These are phyloP conservation scores for Corylus heterophylla DNA, from an alignment of 306 rosid species.

Conservation along the genomic window DNA sequence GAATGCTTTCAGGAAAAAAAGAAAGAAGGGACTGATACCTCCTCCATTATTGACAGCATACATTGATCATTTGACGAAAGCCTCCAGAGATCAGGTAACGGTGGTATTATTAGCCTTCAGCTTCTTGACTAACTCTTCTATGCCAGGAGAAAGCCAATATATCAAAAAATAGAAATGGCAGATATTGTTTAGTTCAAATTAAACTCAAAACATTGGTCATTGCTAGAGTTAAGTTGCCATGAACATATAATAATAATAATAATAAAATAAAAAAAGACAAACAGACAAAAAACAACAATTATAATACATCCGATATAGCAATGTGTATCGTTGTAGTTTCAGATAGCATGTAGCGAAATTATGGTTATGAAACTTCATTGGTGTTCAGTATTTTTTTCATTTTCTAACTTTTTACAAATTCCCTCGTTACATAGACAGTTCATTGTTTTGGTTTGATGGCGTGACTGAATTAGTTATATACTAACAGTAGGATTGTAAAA, in stretches of 20 bases:
- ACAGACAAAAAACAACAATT: neutral
- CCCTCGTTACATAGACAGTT: neutral
- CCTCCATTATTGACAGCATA: conserved; percentile 33
- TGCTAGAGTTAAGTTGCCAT: neutral
- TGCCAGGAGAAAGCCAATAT: conserved; percentile 88
- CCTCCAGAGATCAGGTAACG: conserved; percentile 93
- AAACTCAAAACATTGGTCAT: neutral
- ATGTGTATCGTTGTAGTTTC: neutral
- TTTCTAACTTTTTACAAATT: neutral
- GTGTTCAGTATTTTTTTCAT: neutral
- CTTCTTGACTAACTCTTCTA: conserved; percentile 66
- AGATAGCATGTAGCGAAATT: neutral
- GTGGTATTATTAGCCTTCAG: conserved; percentile 55
- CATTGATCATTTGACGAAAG: conserved; percentile 94
- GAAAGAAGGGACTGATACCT: neutral
- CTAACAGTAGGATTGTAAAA: neutral
- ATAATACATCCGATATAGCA: neutral
- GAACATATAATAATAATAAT: neutral
- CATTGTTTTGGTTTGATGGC: neutral
- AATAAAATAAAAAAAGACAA: neutral
- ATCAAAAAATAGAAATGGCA: conserved; percentile 16
- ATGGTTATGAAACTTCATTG: neutral
- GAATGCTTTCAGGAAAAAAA: neutral
- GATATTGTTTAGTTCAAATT: neutral
- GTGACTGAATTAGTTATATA: neutral